These are phyloP conservation scores for Leccinum subatratum DNA, from an alignment of 1,284 basidiomycete species.

Conservation along the genomic window DNA sequence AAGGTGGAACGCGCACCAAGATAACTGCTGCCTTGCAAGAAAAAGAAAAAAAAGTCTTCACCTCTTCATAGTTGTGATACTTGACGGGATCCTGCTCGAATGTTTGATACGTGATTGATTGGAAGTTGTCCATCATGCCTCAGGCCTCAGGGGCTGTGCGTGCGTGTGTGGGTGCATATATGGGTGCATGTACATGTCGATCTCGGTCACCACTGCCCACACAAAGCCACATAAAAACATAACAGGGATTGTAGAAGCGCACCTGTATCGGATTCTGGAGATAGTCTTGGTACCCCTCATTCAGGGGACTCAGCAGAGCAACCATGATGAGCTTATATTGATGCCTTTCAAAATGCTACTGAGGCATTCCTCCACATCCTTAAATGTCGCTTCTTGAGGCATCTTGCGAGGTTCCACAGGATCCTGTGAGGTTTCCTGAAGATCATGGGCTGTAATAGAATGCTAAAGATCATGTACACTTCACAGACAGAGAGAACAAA, in stretches of 20 bases:
- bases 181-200: no score
- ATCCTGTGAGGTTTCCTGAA: neutral
- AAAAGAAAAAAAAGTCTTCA: slow-evolving; percentile 24
- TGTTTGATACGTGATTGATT: slow-evolving; percentile 92
- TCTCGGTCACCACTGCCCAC: neutral
- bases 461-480: no score
- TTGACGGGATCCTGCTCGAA: slow-evolving; percentile 99
- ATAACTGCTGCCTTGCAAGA: no score
- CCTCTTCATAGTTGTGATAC: slow-evolving; percentile 94
- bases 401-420: no score
- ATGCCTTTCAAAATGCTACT: slow-evolving; percentile 12
- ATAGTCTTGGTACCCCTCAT: slow-evolving; percentile 93
- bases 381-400: no score
- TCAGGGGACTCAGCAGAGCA: no score
- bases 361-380: slow-evolving; percentile 13
- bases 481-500: neutral
- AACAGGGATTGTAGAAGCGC: slow-evolving; percentile 8
- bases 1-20: no score
- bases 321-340: slow-evolving; percentile 20
- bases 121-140: slow-evolving; percentile 77
- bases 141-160: slow-evolving; percentile 65
- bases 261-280: slow-evolving; percentile 93
- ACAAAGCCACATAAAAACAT: neutral
- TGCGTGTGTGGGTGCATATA: neutral
- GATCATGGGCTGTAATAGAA: slow-evolving; percentile 10